These are phyloP conservation scores for Dactylellina drechsleri DNA, from an alignment of 2,329 filamentous ascomycete species.

Conservation along the genomic window DNA sequence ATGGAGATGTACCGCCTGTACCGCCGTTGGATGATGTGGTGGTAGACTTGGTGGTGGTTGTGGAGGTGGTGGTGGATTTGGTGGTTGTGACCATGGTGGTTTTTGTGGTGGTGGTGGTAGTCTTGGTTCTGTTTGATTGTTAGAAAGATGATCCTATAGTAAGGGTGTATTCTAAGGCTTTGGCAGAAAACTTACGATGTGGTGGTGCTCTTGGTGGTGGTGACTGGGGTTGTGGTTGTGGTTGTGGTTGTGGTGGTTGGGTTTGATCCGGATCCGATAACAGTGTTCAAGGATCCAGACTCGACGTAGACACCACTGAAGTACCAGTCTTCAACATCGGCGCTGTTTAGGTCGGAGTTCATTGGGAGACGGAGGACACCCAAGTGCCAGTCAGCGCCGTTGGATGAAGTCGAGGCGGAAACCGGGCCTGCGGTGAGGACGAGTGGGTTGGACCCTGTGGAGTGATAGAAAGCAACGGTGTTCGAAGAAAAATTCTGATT, in stretches of 20 bases:
- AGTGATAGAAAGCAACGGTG: constrained; percentile 76
- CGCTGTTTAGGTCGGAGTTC: constrained; percentile 61
- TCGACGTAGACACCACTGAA: constrained; percentile 79
- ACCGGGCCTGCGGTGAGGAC: constrained; percentile 71
- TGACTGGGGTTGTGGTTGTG: neutral
- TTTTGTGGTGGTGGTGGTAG: constrained; percentile 15
- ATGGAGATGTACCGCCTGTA: neutral
- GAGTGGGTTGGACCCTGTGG: constrained; percentile 70
- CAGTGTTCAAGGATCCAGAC: constrained; percentile 65
- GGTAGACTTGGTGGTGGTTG: constrained; percentile 19
- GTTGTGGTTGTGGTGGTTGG: constrained; percentile 19
- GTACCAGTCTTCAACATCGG: constrained; percentile 70
- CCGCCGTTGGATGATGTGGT: constrained; percentile 8
- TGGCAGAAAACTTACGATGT: neutral
- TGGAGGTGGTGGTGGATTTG: constrained; percentile 20
- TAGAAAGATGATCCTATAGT: neutral
- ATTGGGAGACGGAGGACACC: constrained; percentile 73
- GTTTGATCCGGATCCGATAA: constrained; percentile 58
- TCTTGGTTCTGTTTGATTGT: constrained; percentile 6
- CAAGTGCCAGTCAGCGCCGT: constrained; percentile 78
- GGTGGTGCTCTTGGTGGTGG: constrained; percentile 21
- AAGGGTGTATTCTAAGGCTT: neutral
- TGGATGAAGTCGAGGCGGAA: constrained; percentile 70
- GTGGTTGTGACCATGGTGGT: constrained; percentile 26
- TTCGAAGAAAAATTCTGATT: constrained; percentile 69